These are phyloP conservation scores for Fusarium buharicum DNA, from an alignment of 2,329 filamentous ascomycete genomes.

Conservation along the genomic window DNA sequence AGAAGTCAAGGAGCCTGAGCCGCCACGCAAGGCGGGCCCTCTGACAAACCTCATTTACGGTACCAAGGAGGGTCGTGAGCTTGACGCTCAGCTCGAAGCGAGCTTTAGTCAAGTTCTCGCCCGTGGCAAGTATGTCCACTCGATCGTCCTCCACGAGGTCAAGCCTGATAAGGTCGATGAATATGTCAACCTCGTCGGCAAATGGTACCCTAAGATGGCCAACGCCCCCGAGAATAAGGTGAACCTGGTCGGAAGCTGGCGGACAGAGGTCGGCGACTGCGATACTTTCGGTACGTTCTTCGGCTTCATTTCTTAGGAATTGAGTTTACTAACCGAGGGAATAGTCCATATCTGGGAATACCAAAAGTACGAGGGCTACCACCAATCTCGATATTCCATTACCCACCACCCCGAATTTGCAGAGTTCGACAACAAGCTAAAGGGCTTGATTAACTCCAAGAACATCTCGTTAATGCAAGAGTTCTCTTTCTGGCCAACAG, in stretches of 20 bases:
- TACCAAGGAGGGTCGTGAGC: conserved; percentile 91
- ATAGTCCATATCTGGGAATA: conserved; percentile 99
- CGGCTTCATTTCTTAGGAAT: neutral
- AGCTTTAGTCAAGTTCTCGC: conserved; percentile 96
- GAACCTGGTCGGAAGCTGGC: conserved; percentile 96
- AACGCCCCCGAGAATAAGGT: conserved; percentile 88
- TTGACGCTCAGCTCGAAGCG: conserved; percentile 95
- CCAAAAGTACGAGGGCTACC: conserved; percentile 95
- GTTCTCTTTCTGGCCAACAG: conserved; percentile 99
- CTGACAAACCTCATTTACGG: conserved; percentile 94
- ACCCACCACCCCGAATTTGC: conserved; percentile 83
- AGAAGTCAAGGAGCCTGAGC: conserved; percentile 66
- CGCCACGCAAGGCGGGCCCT: conserved; percentile 74
- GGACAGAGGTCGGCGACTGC: conserved; percentile 96
- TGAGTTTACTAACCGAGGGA: conserved; percentile 25
- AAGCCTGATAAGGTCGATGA: conserved; percentile 96
- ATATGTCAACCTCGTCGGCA: conserved; percentile 87
- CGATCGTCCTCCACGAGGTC: conserved; percentile 95
- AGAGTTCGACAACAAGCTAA: conserved; percentile 85
- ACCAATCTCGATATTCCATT: conserved; percentile 88
- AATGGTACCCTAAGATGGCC: conserved; percentile 93
- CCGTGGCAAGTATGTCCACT: conserved; percentile 97
- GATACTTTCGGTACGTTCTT: conserved; percentile 85
- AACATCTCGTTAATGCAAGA: conserved; percentile 96
- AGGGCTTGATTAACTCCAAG: conserved; percentile 85